Conservation (phyloP, 2,329 filamentous ascomycete genomes). For the Colletotrichum chrysophilum region DNA sequence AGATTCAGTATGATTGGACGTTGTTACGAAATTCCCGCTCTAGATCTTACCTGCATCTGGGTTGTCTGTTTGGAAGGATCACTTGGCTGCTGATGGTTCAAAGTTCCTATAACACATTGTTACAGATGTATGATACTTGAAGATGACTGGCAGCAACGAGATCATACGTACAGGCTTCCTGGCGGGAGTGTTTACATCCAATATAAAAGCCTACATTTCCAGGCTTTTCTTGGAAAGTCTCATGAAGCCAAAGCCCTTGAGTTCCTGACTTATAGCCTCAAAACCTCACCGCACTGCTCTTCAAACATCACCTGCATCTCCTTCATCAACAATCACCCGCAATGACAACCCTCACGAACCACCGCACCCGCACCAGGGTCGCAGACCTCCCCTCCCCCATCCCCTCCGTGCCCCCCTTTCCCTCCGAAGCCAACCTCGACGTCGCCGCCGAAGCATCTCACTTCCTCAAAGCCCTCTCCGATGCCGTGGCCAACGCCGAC, state of each 20-base stretch:
- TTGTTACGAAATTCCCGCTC: not conserved
- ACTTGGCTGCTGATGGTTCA: not conserved
- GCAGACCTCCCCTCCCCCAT: not conserved
- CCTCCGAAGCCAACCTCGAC: not conserved
- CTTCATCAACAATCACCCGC: not conserved
- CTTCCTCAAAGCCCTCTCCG: not conserved
- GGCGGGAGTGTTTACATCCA: not conserved
- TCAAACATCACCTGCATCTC: not conserved
- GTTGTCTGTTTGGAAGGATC: not conserved
- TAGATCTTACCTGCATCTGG: not conserved
- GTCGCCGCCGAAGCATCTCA: not conserved
- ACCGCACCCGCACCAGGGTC: not conserved
- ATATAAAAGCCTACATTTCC: not conserved
- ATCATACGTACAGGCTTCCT: not conserved
- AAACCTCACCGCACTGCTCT: not conserved
- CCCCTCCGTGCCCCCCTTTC: not conserved
- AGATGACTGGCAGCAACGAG: not conserved
- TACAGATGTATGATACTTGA: not conserved
- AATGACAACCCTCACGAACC: not conserved
- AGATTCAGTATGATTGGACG: rapidly evolving
- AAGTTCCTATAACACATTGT: not conserved
- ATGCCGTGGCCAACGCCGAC: not conserved
- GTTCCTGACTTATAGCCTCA: not conserved
- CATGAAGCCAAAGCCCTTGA: not conserved
- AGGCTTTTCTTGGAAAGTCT: not conserved